phyloP scores from a whole-genome alignment of 768 basidiomycete species.

The Tylopilus vinaceipallidus region DNA sequence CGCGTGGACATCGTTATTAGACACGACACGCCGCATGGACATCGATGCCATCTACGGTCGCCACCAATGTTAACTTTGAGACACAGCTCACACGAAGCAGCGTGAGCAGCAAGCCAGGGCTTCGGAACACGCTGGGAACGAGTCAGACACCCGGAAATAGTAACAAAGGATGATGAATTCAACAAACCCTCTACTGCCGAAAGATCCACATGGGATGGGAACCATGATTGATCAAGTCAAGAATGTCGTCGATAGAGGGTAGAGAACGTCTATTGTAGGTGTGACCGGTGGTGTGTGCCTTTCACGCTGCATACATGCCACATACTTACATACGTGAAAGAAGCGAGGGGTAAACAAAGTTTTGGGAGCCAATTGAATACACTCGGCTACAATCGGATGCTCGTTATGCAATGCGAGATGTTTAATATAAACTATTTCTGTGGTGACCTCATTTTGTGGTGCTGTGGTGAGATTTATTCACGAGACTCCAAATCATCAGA shows the following conservation, averaged over 20 bases:
- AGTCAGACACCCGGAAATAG: neutral
- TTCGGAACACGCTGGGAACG: neutral
- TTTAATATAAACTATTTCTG: slow-evolving; percentile 1
- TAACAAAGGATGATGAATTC: neutral
- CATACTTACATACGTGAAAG: slow-evolving; percentile 2
- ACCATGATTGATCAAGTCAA: neutral
- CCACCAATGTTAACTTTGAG: neutral
- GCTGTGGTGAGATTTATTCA: neutral
- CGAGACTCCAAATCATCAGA: neutral
- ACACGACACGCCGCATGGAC: neutral
- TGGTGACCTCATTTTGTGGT: no score
- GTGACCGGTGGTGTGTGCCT: neutral
- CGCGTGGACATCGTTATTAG: neutral
- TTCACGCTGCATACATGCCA: neutral
- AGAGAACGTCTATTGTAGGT: neutral
- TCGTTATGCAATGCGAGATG: neutral
- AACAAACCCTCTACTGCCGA: neutral
- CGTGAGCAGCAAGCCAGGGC: neutral
- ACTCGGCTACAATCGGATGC: no score
- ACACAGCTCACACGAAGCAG: neutral
- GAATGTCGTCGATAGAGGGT: neutral
- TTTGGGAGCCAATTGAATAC: slow-evolving; percentile 1
- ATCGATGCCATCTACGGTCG: neutral
- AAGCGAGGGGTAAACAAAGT: neutral
- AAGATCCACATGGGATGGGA: neutral